Conservation (phyloP, 169 alveolate genomes). For the Plasmodium inui region DNA sequence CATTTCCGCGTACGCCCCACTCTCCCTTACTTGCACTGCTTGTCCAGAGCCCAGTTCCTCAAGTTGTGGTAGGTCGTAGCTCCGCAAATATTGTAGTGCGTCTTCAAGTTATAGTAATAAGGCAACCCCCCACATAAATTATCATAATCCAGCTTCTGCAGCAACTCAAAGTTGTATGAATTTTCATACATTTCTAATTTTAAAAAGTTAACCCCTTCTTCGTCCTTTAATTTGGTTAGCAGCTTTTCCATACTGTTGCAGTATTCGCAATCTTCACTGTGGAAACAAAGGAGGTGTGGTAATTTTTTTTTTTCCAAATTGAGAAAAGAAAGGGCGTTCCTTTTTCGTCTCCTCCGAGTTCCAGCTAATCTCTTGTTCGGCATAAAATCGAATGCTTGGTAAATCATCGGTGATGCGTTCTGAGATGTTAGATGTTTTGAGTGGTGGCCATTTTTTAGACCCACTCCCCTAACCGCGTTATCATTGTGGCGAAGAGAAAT, state of each 20-base stretch:
- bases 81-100: slow-evolving; percentile 86
- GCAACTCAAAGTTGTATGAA: slow-evolving; percentile 77
- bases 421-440: not conserved
- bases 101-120: slow-evolving; percentile 82
- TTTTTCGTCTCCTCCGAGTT: not conserved
- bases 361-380: slow-evolving; percentile 11
- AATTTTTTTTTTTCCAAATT: slow-evolving; percentile 72
- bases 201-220: slow-evolving; percentile 40
- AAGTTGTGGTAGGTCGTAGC: slow-evolving; percentile 86
- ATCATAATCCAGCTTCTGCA: slow-evolving; percentile 78
- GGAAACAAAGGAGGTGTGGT: slow-evolving; percentile 84
- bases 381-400: not conserved
- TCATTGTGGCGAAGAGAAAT: not conserved
- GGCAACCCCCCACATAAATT: slow-evolving; percentile 90
- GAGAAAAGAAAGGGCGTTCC: slow-evolving; percentile 15
- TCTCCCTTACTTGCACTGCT: slow-evolving; percentile 76
- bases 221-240: slow-evolving; percentile 38
- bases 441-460: not conserved
- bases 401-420: not conserved
- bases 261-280: slow-evolving; percentile 81
- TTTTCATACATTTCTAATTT: slow-evolving; percentile 38
- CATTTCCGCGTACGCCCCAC: not conserved
- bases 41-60: slow-evolving; percentile 81
- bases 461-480: not conserved
- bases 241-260: slow-evolving; percentile 76